Base-by-base conservation (phyloP, 1,284 basidiomycete genomes). In the Tylopilus microsporus region DNA sequence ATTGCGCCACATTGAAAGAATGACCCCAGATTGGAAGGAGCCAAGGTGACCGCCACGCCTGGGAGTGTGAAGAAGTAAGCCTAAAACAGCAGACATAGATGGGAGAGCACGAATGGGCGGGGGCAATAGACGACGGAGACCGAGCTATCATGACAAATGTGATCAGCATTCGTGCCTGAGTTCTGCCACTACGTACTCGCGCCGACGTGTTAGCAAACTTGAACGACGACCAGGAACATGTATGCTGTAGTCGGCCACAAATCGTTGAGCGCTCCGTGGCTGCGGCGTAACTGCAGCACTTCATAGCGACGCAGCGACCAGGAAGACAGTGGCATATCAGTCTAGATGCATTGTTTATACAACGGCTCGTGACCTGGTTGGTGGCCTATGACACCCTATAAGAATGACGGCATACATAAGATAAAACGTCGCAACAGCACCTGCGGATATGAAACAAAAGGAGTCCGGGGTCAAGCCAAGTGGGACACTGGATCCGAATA, bases 401-500 rank as follows among this genome's bases (percentile, higher is more conserved):
- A 68, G 65, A 30, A 16, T 66, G 53, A 66, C 65, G 60, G 60
- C 62, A 65, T 52, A 19, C 32, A 6, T 32, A 32, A 32, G 42
- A 39, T 37, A 30, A 39, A 9, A 43, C 46, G 54, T 46, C 21
- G 10, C 41, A 46, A 19, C 18, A 21, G 51, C n/a, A 21, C 16
- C 8, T 43, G 32, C 39, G 19, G 51, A 57, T 48, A 49, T 52
- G 45, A 54, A 39, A 18, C 19, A 4, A 16, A 3, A 57, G 47
- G 63, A 56, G 65, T 66, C 66, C 54, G 65, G 65, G 65, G 65
- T 59, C 65, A 51, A 47, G 49, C 21, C 45, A 30, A 18, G 19
- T 3, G 45, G 8, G 36, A 37, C 37, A 41, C 12, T 39, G 21
- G 10, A 16, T 50, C 19, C 43, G 21, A 48, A 13, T 37, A 32